phyloP scores from a whole-genome alignment of 805 yeast genomes.

The Sugiyamaella qingdaonensis region DNA sequence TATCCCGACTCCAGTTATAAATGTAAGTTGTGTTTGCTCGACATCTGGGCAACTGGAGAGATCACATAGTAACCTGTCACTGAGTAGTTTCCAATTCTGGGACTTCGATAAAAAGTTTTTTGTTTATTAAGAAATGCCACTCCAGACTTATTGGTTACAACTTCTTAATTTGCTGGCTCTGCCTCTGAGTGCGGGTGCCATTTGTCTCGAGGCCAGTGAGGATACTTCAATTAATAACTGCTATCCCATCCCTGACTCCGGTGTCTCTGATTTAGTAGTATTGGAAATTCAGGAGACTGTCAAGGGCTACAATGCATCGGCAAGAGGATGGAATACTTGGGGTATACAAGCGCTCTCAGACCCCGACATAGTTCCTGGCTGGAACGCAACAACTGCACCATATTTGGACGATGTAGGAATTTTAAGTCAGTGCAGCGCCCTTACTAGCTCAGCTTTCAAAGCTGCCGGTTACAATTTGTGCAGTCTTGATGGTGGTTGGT shows the following conservation, averaged over 20 bases:
- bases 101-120: too few relatives aligned
- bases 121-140: too few relatives aligned
- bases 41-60: too few relatives aligned
- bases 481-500: conserved; percentile 14
- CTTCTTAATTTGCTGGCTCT: too few relatives aligned
- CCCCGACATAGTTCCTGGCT: neutral
- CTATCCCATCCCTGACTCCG: conserved; percentile 6
- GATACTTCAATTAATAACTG: conserved; percentile 5
- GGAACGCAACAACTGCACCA: too few relatives aligned
- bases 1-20: too few relatives aligned
- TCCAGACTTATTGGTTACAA: too few relatives aligned
- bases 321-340: conserved; percentile 12
- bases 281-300: conserved; percentile 4
- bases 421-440: conserved; percentile 7
- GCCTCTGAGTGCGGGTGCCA: too few relatives aligned
- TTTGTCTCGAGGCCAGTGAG: too few relatives aligned
- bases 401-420: conserved; percentile 8
- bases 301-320: conserved; percentile 4
- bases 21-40: too few relatives aligned
- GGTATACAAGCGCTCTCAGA: conserved; percentile 5
- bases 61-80: too few relatives aligned
- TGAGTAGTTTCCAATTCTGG: too few relatives aligned
- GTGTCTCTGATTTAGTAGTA: neutral
- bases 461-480: conserved; percentile 6
- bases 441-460: conserved; percentile 6